Conservation (phyloP, 2,329 filamentous ascomycete species). For the Penicillium sp. region DNA sequence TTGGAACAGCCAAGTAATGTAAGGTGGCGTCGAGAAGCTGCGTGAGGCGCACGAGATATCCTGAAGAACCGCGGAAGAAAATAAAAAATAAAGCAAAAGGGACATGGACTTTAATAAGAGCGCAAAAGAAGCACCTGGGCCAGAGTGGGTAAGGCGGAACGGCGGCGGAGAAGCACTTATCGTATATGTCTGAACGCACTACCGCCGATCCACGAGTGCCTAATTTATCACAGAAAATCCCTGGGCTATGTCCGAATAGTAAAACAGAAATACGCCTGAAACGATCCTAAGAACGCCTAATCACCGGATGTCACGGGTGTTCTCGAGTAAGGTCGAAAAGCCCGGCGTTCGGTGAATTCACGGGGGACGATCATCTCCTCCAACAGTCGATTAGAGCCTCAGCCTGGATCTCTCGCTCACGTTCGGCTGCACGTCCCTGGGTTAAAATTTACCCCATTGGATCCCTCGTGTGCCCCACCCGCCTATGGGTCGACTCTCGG, state of each 20-base stretch:
- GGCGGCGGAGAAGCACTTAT: not conserved
- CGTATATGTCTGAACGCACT: not conserved
- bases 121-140: not conserved
- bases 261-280: not conserved
- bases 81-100: not conserved
- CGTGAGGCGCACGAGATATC: not conserved
- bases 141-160: not conserved
- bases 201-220: not conserved
- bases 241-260: slow-evolving; percentile 1
- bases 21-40: not conserved
- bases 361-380: not conserved
- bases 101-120: not conserved
- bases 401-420: slow-evolving; percentile 1
- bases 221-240: not conserved
- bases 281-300: slow-evolving; percentile 1
- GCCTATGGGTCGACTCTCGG: not conserved
- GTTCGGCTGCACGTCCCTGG: not conserved
- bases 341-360: not conserved
- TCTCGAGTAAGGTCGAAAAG: not conserved
- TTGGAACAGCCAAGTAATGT: not conserved
- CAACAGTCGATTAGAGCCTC: slow-evolving; percentile 9
- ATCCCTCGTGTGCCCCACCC: not conserved
- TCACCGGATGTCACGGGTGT: not conserved
- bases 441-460: not conserved
- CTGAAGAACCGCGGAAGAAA: not conserved